phyloP scores from a whole-genome alignment of 345 rosid species.

The Salix suchowensis region DNA sequence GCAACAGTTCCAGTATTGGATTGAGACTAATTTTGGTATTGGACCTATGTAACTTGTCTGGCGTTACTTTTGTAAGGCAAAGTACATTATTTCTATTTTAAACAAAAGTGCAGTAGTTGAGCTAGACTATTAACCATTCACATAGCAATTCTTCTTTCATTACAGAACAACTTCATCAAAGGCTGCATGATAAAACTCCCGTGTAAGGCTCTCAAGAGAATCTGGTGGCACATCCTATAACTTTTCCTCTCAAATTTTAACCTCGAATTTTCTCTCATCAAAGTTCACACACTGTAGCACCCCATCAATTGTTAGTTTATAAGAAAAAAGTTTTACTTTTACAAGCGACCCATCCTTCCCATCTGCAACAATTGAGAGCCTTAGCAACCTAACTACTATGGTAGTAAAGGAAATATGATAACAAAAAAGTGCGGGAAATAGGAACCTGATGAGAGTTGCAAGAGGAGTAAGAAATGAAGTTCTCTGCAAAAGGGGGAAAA shows the following conservation, averaged over 20 bases:
- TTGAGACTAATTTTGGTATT: neutral
- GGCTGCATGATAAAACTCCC: neutral
- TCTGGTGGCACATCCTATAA: neutral
- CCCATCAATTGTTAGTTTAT: neutral
- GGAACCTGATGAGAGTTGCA: constrained; percentile 55
- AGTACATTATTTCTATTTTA: neutral
- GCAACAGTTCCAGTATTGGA: neutral
- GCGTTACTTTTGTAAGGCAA: neutral
- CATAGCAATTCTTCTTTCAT: neutral
- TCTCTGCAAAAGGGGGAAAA: constrained; percentile 42
- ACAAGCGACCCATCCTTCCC: neutral
- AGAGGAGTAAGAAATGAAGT: constrained; percentile 30
- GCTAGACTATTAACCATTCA: neutral
- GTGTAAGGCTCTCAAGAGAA: neutral
- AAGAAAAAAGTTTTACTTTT: neutral
- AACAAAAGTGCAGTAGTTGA: neutral
- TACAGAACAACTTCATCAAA: neutral
- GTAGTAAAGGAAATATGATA: neutral
- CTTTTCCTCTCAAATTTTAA: neutral
- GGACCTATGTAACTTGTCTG: neutral
- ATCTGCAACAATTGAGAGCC: neutral
- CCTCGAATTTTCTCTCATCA: neutral
- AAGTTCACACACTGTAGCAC: neutral
- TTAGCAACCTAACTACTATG: neutral
- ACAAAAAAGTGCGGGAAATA: neutral